Evolutionary conservation across 2,329 filamentous ascomycete genomes (phyloP).

Genomic region (Tothia fuscella): DNA sequence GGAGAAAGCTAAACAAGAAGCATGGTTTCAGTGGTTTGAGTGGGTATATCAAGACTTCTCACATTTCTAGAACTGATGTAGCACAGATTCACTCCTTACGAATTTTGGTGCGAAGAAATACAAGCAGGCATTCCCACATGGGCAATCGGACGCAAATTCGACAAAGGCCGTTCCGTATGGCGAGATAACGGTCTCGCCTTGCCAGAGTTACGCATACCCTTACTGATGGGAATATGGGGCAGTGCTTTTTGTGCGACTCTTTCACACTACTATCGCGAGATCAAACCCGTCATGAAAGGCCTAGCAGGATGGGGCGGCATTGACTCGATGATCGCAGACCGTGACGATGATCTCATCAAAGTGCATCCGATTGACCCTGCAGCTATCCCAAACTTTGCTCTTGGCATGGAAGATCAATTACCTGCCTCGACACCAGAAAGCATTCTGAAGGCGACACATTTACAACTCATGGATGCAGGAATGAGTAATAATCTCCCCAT

Average conservation of each 20-base stretch:
- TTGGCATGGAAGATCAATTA: slow-evolving; percentile 66
- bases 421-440: slow-evolving; percentile 64
- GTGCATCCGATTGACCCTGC: slow-evolving; percentile 93
- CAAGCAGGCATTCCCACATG: slow-evolving; percentile 87
- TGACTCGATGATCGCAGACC: slow-evolving; percentile 71
- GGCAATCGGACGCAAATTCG: slow-evolving; percentile 76
- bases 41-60: slow-evolving; percentile 31
- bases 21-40: slow-evolving; percentile 98
- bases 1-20: slow-evolving; percentile 44
- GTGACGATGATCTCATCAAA: slow-evolving; percentile 74
- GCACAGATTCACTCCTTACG: slow-evolving; percentile 58
- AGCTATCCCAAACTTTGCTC: slow-evolving; percentile 76
- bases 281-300: slow-evolving; percentile 67
- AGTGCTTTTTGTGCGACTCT: slow-evolving; percentile 93
- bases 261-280: slow-evolving; percentile 90
- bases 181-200: slow-evolving; percentile 55
- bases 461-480: slow-evolving; percentile 74
- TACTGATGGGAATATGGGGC: slow-evolving; percentile 90
- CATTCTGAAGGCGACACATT: slow-evolving; percentile 56
- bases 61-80: not conserved
- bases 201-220: slow-evolving; percentile 72
- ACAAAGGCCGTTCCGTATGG: slow-evolving; percentile 54
- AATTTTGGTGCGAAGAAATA: slow-evolving; percentile 91
- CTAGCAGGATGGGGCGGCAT: slow-evolving; percentile 64
- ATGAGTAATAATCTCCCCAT: slow-evolving; percentile 98